These are phyloP conservation scores for Diddensiella santjacobensis DNA, from an alignment of 805 yeast species.

Conservation along the genomic window DNA sequence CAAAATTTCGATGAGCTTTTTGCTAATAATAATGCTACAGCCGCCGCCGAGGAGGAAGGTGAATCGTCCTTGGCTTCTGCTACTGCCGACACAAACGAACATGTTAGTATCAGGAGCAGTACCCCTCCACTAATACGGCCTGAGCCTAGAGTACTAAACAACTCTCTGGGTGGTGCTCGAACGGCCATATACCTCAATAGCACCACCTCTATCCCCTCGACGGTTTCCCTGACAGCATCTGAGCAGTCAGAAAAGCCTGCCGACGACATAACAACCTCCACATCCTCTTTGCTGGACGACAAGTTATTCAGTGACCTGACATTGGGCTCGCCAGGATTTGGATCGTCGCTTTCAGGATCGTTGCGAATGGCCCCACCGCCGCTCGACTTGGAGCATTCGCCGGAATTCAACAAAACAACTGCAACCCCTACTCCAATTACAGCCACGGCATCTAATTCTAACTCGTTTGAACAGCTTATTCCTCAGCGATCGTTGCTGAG, in stretches of 20 bases:
- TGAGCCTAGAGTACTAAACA: not conserved
- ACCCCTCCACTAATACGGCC: not conserved
- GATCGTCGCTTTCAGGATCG: not conserved
- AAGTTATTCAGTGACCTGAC: not conserved
- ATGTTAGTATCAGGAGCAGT: not conserved
- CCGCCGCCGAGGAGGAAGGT: not conserved
- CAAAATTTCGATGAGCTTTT: not conserved
- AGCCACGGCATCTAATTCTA: not conserved
- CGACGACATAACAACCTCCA: not conserved
- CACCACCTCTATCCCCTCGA: slow-evolving; percentile 5
- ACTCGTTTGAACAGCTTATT: slow-evolving; percentile 8
- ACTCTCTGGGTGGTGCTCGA: not conserved
- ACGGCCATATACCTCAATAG: slow-evolving; percentile 18
- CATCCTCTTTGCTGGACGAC: not conserved
- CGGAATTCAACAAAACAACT: not conserved
- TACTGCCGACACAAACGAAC: not conserved
- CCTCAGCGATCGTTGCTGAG: slow-evolving; percentile 22
- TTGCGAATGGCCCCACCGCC: not conserved
- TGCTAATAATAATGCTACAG: not conserved
- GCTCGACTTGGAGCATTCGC: not conserved
- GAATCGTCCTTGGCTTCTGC: not conserved
- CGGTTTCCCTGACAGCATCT: not conserved
- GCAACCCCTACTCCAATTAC: slow-evolving; percentile 1
- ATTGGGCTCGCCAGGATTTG: not conserved
- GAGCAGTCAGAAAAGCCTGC: not conserved